A percentile compares a stretch with the other conserved stretches of the same genome.
Conservation (phyloP, 2,329 filamentous ascomycete species). For the Scedosporium boydii region DNA sequence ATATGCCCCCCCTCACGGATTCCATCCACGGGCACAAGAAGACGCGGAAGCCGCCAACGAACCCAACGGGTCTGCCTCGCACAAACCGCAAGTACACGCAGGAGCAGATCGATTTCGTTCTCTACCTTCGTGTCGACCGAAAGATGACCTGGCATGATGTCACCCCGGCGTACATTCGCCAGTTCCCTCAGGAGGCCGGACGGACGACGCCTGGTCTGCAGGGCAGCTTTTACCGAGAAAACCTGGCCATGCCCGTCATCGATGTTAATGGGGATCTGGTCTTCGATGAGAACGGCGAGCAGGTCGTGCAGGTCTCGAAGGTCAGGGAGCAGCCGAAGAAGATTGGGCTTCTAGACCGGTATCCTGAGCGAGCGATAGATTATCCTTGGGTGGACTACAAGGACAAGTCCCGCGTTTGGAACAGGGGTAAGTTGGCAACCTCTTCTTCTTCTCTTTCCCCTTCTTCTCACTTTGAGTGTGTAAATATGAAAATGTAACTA, state of each 20-base stretch:
- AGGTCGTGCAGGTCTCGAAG: not conserved
- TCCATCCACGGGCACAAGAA: conserved; percentile 2
- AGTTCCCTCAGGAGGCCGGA: conserved; percentile 9
- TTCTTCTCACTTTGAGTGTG: not conserved
- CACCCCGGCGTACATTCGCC: conserved; percentile 6
- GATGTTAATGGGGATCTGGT: conserved; percentile 29
- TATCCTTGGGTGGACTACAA: conserved; percentile 34
- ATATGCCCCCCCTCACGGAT: not conserved
- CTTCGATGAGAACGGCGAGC: conserved; percentile 27
- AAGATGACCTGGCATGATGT: conserved; percentile 26
- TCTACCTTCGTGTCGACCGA: conserved; percentile 33
- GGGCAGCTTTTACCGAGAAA: conserved; percentile 34
- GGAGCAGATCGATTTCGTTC: conserved; percentile 33
- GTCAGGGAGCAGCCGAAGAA: conserved; percentile 17
- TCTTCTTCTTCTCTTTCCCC: not conserved
- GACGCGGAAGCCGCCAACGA: conserved; percentile 10
- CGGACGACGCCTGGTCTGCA: conserved; percentile 22
- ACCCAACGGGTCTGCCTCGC: conserved; percentile 11
- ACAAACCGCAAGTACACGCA: conserved; percentile 32
- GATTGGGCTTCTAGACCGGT: conserved; percentile 26
- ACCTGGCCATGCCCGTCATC: conserved; percentile 29
- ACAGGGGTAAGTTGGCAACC: conserved; percentile 29
- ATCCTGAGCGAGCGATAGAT: conserved; percentile 34
- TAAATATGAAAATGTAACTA: not conserved
- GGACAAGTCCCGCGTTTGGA: conserved; percentile 25